Conservation (phyloP, 2,329 filamentous ascomycete species). For the Drechslerella coelobrocha region DNA sequence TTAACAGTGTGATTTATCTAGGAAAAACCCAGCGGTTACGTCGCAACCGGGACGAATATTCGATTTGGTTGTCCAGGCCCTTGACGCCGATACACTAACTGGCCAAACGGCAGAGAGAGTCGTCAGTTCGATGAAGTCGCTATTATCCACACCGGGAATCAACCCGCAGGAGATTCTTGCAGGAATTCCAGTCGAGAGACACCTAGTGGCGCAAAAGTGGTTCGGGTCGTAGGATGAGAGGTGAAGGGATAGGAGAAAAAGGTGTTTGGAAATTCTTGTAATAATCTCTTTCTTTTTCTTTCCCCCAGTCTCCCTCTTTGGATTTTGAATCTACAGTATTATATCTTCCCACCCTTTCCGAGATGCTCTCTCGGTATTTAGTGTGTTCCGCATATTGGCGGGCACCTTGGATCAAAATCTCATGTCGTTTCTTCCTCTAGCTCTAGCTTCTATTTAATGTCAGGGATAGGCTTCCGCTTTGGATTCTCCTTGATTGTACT, state of each 20-base stretch:
- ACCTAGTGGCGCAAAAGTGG: constrained; percentile 78
- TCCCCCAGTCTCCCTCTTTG: constrained; percentile 11
- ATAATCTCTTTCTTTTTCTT: constrained; percentile 30
- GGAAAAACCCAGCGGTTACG: constrained; percentile 83
- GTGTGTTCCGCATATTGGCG: too few species aligned
- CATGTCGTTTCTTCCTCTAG: too few species aligned
- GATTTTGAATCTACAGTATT: constrained; percentile 25
- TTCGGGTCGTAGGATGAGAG: constrained; percentile 65
- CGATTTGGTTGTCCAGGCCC: constrained; percentile 80
- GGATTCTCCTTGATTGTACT: too few species aligned
- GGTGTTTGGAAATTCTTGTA: constrained; percentile 39
- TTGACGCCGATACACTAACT: constrained; percentile 88
- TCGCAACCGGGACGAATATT: constrained; percentile 82
- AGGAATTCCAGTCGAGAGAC: constrained; percentile 78
- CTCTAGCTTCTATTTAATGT: too few species aligned
- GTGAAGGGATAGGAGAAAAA: constrained; percentile 16
- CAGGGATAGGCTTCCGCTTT: too few species aligned
- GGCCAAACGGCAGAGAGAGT: constrained; percentile 81
- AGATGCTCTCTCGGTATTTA: background rate
- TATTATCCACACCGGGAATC: constrained; percentile 75
- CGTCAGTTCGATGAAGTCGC: constrained; percentile 75
- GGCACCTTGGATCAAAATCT: too few species aligned
- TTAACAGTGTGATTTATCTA: constrained; percentile 60
- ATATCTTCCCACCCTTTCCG: constrained; percentile 9
- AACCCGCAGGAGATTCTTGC: constrained; percentile 78